Evolutionary conservation across 768 basidiomycete genomes (phyloP).

Genomic region (Tricholomella constricta): DNA sequence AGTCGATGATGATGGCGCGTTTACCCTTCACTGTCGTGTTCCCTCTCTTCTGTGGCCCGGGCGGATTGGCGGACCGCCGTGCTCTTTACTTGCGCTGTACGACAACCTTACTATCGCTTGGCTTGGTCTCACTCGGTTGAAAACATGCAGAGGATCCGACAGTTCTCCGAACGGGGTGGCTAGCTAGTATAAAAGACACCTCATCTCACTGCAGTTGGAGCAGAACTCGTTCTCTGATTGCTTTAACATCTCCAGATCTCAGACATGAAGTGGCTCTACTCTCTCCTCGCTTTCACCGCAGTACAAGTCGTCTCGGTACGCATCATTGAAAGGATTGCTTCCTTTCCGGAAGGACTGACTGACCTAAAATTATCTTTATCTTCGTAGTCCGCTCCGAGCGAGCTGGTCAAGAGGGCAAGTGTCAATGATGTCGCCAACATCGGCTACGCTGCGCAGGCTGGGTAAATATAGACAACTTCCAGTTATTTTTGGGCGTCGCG

Average conservation of each 20-base stretch:
- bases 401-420: constrained; percentile 31
- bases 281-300: constrained; percentile 32
- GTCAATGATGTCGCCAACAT: constrained; percentile 35
- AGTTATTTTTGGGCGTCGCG: neutral
- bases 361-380: constrained; percentile 3
- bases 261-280: constrained; percentile 37
- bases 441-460: constrained; percentile 33
- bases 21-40: neutral
- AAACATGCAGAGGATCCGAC: neutral
- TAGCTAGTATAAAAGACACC: constrained; percentile 6
- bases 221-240: constrained; percentile 2
- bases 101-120: neutral
- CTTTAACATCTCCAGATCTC: constrained; percentile 1
- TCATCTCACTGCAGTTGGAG: neutral
- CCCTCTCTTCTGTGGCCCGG: constrained; percentile 7
- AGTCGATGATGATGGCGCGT: no score
- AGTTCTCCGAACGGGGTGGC: constrained; percentile 3
- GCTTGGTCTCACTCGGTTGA: neutral
- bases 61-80: constrained; percentile 12
- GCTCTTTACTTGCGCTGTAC: neutral
- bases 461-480: constrained; percentile 30
- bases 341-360: neutral
- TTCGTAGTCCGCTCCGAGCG: constrained; percentile 8
- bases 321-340: neutral
- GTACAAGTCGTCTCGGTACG: constrained; percentile 31